Evolutionary conservation across 257 asterid species (phyloP), one percentile per base, ranked within the genome.

Genomic region (Euphrasia confusa): DNA sequence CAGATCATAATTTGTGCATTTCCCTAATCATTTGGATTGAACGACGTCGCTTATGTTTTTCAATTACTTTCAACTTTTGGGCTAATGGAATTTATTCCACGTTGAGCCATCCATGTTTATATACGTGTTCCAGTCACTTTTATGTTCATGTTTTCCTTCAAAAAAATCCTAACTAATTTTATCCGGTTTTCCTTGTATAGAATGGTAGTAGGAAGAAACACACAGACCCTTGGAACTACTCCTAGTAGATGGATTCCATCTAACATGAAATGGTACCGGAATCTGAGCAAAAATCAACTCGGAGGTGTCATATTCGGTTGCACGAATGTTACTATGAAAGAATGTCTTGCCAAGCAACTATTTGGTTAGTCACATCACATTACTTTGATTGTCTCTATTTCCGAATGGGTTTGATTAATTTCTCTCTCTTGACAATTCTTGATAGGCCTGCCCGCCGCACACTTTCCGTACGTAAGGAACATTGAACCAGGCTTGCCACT

Each of bases 401-500:
- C 53, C 18, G 37, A 42, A 58, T 45, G n/a, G 26, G 30, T 27
- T 24, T 50, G 50, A 40, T 63, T 71, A 61, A 63, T 54, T 58
- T 32, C 50, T 68, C 54, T 50, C 60, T 60, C 4, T 10, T 7
- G 1, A 12, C 60, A 10, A 68, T 61, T 57, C 54, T 71, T 75
- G 61, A 58, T 71, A 90, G 98, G 97, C 45, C 85, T 90, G 57
- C 97, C 96, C 7, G 69, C 80, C 49, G 76, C 47, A 30, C 93
- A 90, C 71, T 69, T 85, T 56, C 60, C 70, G 10, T 88, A 82
- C 65, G 92, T 88, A 57, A 78, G 76, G 83, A 85, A 88, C 76
- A 84, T 88, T 27, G 84, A 77, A 61, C 82, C 85, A 7, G 96
- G 98, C 48, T 69, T 91, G 74, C 98, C 96, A 2, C 73, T 88